Percentiles rank a stretch among this genome's conserved stretches.
phyloP scores from a whole-genome alignment of 495 filamentous ascomycete species.

The Bathelium albidoporum region DNA sequence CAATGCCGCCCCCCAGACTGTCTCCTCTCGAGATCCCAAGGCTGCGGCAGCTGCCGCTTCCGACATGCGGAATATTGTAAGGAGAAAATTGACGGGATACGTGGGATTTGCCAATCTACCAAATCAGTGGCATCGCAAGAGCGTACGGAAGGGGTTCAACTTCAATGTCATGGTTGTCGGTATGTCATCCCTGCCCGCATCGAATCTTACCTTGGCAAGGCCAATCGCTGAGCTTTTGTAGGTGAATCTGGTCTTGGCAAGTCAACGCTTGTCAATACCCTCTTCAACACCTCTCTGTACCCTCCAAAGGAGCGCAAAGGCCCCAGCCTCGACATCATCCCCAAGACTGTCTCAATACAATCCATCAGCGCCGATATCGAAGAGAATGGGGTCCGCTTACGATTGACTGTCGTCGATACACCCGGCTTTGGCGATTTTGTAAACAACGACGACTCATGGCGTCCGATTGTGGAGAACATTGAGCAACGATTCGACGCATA shows the following conservation, averaged over 20 bases:
- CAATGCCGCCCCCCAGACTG: conserved; percentile 45
- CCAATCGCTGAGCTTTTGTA: conserved; percentile 30
- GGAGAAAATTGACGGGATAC: conserved; percentile 95
- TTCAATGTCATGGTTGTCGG: conserved; percentile 99
- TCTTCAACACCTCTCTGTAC: conserved; percentile 99
- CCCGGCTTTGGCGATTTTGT: conserved; percentile 98
- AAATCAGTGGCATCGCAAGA: conserved; percentile 99
- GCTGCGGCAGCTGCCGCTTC: conserved; percentile 63
- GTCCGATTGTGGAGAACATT: conserved; percentile 97
- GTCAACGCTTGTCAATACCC: conserved; percentile 96
- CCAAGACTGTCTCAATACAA: conserved; percentile 97
- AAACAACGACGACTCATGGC: conserved; percentile 99
- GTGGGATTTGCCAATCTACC: conserved; percentile 98
- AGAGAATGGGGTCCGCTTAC: conserved; percentile 95
- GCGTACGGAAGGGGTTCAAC: conserved; percentile 99
- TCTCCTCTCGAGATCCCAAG: conserved; percentile 76
- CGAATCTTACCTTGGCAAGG: neutral
- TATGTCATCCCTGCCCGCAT: conserved; percentile 36
- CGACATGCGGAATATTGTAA: conserved; percentile 94
- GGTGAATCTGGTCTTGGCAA: conserved; percentile 99
- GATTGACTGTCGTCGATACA: conserved; percentile 93
- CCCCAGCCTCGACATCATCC: conserved; percentile 92
- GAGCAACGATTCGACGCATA: conserved; percentile 98
- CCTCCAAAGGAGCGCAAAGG: conserved; percentile 96
- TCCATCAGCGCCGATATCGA: conserved; percentile 98